phyloP scores from a whole-genome alignment of 164 flowering plant species.

The Nymphaea colorata region DNA sequence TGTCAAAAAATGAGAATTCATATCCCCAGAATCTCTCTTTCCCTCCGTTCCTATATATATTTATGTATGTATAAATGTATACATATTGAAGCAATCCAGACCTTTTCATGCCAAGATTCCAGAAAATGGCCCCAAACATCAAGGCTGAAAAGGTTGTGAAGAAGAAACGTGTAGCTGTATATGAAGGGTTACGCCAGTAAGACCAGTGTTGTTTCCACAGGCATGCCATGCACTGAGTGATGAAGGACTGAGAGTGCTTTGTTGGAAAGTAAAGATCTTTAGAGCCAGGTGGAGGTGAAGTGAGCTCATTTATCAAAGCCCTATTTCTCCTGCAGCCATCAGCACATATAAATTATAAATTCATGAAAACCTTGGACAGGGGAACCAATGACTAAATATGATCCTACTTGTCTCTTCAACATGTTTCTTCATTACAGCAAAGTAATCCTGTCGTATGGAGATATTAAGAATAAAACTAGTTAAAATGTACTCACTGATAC shows the following conservation, averaged over 20 bases:
- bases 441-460: too few species aligned
- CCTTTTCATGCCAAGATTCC: constrained; percentile 30
- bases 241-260: constrained; percentile 32
- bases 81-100: not conserved
- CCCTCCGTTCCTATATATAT: too few species aligned
- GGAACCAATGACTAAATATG: not conserved
- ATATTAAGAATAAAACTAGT: not conserved
- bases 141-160: constrained; percentile 37
- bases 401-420: too few species aligned
- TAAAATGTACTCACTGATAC: constrained; percentile 11
- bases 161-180: constrained; percentile 37
- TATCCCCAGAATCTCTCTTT: too few species aligned
- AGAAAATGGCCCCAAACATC: constrained; percentile 40
- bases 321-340: constrained; percentile 38
- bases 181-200: constrained; percentile 47
- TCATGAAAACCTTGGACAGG: not conserved
- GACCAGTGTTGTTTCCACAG: constrained; percentile 42
- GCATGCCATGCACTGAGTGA: constrained; percentile 40
- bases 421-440: too few species aligned
- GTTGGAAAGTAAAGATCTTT: constrained; percentile 35
- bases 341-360: too few species aligned
- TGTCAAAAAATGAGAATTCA: too few species aligned
- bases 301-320: constrained; percentile 28
- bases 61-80: too few species aligned
- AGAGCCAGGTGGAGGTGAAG: constrained; percentile 27